These are phyloP conservation scores for Ophiostoma quercus DNA, from an alignment of 2,329 filamentous ascomycete genomes.

Conservation along the genomic window DNA sequence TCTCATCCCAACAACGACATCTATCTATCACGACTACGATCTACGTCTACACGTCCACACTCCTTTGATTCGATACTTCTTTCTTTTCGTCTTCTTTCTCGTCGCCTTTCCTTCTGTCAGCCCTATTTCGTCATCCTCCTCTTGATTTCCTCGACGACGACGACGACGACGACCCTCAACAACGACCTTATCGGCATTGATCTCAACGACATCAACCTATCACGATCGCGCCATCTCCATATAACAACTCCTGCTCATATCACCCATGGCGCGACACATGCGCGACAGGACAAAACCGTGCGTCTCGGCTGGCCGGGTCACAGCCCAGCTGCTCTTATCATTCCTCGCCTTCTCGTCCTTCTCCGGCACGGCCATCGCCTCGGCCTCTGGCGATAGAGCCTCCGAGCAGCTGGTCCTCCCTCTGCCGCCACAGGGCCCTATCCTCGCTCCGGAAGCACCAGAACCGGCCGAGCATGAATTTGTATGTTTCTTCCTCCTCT, in stretches of 20 bases:
- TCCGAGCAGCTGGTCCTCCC: conserved; percentile 43
- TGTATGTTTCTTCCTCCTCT: conserved; percentile 33
- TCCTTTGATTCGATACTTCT: background rate
- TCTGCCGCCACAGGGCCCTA: conserved; percentile 37
- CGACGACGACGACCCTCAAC: too few relatives aligned
- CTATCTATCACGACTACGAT: background rate
- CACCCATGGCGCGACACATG: conserved; percentile 28
- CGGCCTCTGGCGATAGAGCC: conserved; percentile 32
- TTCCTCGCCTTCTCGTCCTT: conserved; percentile 52
- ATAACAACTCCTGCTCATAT: background rate
- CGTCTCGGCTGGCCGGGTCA: conserved; percentile 58
- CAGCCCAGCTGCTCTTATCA: conserved; percentile 58
- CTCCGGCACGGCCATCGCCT: conserved; percentile 37
- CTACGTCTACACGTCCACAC: background rate
- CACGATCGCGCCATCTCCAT: background rate
- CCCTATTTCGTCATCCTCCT: background rate
- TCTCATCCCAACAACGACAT: background rate
- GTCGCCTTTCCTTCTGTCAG: background rate
- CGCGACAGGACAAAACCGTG: conserved; percentile 34
- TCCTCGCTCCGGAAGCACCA: conserved; percentile 42
- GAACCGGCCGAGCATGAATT: conserved; percentile 53
- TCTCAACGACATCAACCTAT: background rate
- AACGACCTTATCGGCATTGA: too few relatives aligned
- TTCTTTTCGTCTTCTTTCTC: background rate
- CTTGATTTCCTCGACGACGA: background rate